Percentiles rank a stretch among this genome's conserved stretches.
Evolutionary conservation across 257 asterid species (phyloP).

Genomic region (Penstemon barbatus): DNA sequence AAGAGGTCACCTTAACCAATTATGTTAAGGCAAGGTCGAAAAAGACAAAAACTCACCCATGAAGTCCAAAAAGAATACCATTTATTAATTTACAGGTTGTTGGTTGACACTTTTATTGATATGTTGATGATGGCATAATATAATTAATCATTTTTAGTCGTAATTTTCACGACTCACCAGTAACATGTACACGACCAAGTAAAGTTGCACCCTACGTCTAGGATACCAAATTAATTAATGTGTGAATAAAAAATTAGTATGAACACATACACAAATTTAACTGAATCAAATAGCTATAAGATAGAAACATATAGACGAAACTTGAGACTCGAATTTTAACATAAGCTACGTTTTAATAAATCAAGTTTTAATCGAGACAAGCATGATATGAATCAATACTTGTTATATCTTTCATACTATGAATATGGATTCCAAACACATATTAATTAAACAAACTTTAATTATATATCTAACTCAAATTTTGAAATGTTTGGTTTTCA

Average conservation of each 20-base stretch:
- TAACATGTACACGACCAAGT: background rate
- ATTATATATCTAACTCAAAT: too few species aligned
- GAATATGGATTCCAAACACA: too few species aligned
- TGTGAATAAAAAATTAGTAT: background rate
- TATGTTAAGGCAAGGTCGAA: background rate
- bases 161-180: background rate
- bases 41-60: conserved; percentile 8
- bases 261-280: too few species aligned
- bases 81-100: background rate
- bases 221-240: too few species aligned
- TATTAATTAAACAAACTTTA: too few species aligned
- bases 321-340: too few species aligned
- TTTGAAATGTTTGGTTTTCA: background rate
- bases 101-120: conserved; percentile 8
- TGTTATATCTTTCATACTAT: too few species aligned
- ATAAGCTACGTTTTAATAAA: too few species aligned
- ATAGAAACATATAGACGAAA: background rate
- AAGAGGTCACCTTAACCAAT: conserved; percentile 14
- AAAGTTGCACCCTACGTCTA: background rate
- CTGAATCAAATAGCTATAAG: background rate
- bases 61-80: background rate
- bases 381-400: too few species aligned
- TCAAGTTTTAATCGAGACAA: too few species aligned
- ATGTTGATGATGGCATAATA: background rate
- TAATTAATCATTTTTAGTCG: background rate